Conservation (phyloP, 202 grass and related monocot genomes). For the Musa balbisiana region DNA sequence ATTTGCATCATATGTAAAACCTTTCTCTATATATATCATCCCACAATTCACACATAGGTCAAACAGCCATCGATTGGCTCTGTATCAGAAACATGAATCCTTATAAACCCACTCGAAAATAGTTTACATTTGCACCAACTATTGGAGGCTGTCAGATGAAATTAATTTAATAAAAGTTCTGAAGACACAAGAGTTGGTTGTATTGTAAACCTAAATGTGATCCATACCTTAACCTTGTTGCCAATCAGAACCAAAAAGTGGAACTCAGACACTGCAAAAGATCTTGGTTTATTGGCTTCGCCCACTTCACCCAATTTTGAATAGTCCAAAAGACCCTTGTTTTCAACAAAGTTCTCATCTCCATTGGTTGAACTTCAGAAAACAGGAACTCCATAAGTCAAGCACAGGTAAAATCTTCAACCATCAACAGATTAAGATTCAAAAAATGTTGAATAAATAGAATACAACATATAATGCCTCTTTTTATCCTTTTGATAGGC, state of each 20-base stretch:
- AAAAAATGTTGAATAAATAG: background rate
- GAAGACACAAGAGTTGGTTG: background rate
- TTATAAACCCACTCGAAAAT: background rate
- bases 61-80: background rate
- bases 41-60: background rate
- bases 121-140: background rate
- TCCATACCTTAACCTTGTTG: constrained; percentile 79
- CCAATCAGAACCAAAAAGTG: constrained; percentile 87
- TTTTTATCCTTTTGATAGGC: no score
- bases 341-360: constrained; percentile 98
- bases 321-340: constrained; percentile 91
- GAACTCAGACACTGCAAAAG: constrained; percentile 87
- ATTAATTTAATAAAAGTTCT: background rate
- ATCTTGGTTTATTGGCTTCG: constrained; percentile 51
- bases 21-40: no score
- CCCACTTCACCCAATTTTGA: constrained; percentile 63
- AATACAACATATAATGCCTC: background rate
- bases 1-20: background rate
- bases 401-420: background rate
- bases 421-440: constrained; percentile 2
- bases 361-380: constrained; percentile 62
- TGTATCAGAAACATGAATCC: no score
- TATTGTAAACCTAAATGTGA: background rate
- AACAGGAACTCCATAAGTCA: constrained; percentile 18
- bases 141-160: background rate